These are phyloP conservation scores for Climacium dendroides DNA, from an alignment of 225 moss, liverwort and hornwort species.

Conservation along the genomic window DNA sequence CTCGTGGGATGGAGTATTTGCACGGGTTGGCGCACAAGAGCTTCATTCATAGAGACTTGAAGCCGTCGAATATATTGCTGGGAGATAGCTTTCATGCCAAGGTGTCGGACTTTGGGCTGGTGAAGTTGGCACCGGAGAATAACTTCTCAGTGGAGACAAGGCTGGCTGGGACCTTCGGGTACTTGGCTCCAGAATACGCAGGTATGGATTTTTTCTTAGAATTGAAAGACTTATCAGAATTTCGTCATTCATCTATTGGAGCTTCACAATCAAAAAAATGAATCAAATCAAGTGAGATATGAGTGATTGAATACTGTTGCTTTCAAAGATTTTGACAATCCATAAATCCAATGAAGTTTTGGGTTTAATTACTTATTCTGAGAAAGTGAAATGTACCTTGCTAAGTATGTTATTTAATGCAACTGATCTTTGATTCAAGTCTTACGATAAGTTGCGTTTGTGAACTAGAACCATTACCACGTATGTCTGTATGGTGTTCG, in stretches of 20 bases:
- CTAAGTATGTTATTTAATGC: background rate
- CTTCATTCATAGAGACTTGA: constrained; percentile 87
- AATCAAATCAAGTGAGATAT: background rate
- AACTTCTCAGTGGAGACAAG: constrained; percentile 92
- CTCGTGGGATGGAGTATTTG: constrained; percentile 86
- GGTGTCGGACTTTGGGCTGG: constrained; percentile 88
- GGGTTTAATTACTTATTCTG: background rate
- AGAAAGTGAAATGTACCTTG: background rate
- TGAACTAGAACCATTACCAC: background rate
- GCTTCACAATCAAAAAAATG: background rate
- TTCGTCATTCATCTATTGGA: background rate
- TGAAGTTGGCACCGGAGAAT: constrained; percentile 85
- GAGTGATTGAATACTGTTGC: background rate
- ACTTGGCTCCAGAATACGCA: constrained; percentile 93
- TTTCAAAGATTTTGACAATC: background rate
- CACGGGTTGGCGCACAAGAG: constrained; percentile 81
- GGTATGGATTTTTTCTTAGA: constrained; percentile 1
- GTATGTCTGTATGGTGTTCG: background rate
- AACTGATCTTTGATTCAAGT: background rate
- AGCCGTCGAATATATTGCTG: constrained; percentile 82
- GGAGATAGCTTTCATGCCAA: constrained; percentile 83
- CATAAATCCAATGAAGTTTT: background rate
- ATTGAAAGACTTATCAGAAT: too few relatives aligned
- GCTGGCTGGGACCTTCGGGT: constrained; percentile 89
- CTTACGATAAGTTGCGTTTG: background rate